These are phyloP conservation scores for Santalum album DNA, from an alignment of 164 flowering plant species.

Conservation along the genomic window DNA sequence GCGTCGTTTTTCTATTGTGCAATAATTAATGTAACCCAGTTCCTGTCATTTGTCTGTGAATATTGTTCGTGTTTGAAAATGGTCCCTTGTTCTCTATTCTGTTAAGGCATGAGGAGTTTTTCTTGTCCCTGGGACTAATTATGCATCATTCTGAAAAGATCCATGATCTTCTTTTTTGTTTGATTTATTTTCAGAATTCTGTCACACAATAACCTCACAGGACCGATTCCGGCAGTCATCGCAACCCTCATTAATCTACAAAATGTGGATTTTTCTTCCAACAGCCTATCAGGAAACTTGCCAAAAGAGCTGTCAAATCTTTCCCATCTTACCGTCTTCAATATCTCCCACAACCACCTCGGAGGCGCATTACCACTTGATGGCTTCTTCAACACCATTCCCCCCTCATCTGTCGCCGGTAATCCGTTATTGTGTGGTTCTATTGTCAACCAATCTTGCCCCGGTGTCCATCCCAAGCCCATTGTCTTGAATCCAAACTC, in stretches of 20 bases:
- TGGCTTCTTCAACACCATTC: constrained; percentile 76
- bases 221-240: constrained; percentile 51
- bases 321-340: constrained; percentile 51
- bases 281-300: constrained; percentile 59
- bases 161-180: constrained; percentile 1
- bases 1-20: too few species aligned
- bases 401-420: constrained; percentile 61
- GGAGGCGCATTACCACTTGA: constrained; percentile 89
- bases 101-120: too few species aligned
- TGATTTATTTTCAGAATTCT: constrained; percentile 41
- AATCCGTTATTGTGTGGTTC: constrained; percentile 89
- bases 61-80: too few species aligned
- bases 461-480: constrained; percentile 79
- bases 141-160: constrained; percentile 9
- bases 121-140: too few species aligned
- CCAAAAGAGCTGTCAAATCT: constrained; percentile 83
- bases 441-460: constrained; percentile 66
- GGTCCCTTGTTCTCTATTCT: too few species aligned
- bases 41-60: too few species aligned
- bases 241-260: constrained; percentile 56
- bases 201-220: constrained; percentile 58
- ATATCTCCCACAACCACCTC: constrained; percentile 74
- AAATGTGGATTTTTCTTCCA: constrained; percentile 59
- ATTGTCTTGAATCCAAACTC: constrained; percentile 90
- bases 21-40: too few species aligned